A percentile compares a stretch with the other conserved stretches of the same genome.
phyloP scores from a whole-genome alignment of 148 eudicot genomes.

The Fallopia convolvulus region DNA sequence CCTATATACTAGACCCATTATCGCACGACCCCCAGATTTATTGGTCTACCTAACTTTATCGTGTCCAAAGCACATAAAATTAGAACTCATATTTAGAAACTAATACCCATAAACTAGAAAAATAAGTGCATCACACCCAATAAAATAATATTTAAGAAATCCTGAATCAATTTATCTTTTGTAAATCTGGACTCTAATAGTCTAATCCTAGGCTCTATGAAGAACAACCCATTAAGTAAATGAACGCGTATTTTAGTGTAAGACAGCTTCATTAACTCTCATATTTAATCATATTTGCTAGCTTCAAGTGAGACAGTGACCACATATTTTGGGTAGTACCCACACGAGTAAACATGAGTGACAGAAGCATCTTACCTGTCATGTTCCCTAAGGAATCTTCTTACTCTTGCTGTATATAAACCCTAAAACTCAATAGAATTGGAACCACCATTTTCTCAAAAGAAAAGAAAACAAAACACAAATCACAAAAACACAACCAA shows the following conservation, averaged over 20 bases:
- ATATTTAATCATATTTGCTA: background rate
- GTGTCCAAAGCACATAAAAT: too few relatives aligned
- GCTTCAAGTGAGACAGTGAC: background rate
- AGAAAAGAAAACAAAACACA: background rate
- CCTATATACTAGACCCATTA: too few relatives aligned
- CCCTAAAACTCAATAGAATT: background rate
- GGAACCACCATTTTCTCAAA: background rate
- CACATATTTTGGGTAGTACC: background rate
- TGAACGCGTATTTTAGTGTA: background rate
- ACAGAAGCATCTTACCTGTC: background rate
- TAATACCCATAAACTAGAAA: too few relatives aligned
- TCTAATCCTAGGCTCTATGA: too few relatives aligned
- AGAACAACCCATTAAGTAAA: background rate
- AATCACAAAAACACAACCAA: background rate
- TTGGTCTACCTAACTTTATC: too few relatives aligned
- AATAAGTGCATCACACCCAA: too few relatives aligned
- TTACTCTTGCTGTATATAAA: slow-evolving; percentile 3
- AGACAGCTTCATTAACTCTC: background rate
- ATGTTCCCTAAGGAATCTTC: background rate
- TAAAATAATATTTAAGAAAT: too few relatives aligned
- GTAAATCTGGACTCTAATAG: too few relatives aligned
- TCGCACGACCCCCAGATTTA: too few relatives aligned
- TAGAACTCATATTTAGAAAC: too few relatives aligned
- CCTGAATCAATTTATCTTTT: too few relatives aligned
- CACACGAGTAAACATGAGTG: background rate